Evolutionary conservation across 306 rosid species (phyloP).

Genomic region (Cyclanthera cordifolia): DNA sequence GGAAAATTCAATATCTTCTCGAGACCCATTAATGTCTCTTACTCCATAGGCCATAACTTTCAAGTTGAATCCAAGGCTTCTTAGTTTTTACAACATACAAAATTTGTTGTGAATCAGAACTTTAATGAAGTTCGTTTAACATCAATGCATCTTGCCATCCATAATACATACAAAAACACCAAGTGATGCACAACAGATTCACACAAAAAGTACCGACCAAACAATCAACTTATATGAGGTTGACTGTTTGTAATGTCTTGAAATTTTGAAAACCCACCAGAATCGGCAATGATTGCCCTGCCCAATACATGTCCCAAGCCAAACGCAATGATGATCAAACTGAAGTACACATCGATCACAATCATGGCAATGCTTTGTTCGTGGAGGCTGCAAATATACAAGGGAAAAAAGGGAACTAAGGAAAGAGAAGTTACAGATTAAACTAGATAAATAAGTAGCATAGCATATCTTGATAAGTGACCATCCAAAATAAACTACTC

Average conservation of each 20-base stretch:
- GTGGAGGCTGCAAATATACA: conserved; percentile 67
- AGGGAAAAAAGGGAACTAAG: conserved; percentile 12
- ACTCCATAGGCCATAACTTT: neutral
- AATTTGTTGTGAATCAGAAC: neutral
- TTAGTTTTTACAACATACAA: neutral
- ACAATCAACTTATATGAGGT: neutral
- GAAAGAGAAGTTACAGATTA: neutral
- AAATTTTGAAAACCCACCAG: conserved; percentile 65
- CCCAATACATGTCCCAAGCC: conserved; percentile 99
- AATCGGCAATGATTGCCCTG: conserved; percentile 82
- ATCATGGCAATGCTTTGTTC: conserved; percentile 95
- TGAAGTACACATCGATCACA: conserved; percentile 92
- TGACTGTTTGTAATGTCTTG: neutral
- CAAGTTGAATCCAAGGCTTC: neutral
- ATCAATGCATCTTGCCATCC: neutral
- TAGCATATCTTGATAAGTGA: too few relatives aligned
- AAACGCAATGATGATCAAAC: conserved; percentile 98
- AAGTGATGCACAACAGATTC: neutral
- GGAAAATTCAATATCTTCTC: neutral
- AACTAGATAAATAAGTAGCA: neutral
- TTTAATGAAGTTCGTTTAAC: neutral
- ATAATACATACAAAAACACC: neutral
- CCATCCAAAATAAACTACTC: neutral
- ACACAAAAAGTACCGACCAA: neutral
- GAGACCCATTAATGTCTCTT: neutral